Percentiles rank a stretch among this genome's conserved stretches.
Evolutionary conservation across 306 rosid genomes (phyloP).

Genomic region (Sicyos baderoa): DNA sequence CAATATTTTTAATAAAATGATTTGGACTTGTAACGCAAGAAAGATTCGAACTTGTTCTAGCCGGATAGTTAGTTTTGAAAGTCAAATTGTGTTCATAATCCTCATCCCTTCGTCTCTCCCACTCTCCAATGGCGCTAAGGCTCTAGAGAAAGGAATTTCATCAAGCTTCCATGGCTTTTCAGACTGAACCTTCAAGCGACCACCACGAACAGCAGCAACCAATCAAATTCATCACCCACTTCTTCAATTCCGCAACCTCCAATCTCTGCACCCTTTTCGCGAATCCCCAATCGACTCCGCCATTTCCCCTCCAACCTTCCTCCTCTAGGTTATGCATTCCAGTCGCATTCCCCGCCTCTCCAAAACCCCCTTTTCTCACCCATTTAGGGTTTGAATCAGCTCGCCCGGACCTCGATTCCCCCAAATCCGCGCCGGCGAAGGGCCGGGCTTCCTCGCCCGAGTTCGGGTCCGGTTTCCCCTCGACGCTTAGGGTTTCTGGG

Average conservation of each 20-base stretch:
- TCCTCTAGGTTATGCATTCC: constrained; percentile 36
- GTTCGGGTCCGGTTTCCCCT: constrained; percentile 38
- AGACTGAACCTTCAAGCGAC: constrained; percentile 32
- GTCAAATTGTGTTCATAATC: neutral
- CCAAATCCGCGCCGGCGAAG: constrained; percentile 33
- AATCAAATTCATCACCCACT: constrained; percentile 34
- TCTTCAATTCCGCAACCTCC: constrained; percentile 53
- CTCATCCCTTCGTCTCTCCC: constrained; percentile 1
- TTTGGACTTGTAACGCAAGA: too few species aligned
- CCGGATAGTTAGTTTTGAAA: too few species aligned
- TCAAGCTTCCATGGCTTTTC: constrained; percentile 48
- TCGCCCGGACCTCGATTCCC: constrained; percentile 30
- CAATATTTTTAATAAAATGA: too few species aligned
- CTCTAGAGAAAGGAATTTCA: neutral
- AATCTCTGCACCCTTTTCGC: constrained; percentile 47
- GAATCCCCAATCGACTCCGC: constrained; percentile 26
- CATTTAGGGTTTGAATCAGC: constrained; percentile 23
- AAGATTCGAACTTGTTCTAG: too few species aligned
- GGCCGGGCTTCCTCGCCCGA: constrained; percentile 30
- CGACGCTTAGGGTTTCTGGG: constrained; percentile 41
- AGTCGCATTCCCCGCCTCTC: constrained; percentile 30
- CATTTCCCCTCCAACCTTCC: constrained; percentile 18
- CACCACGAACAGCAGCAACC: neutral
- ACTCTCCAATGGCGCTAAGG: neutral
- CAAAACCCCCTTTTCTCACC: constrained; percentile 30